Percentiles rank a stretch among this genome's conserved stretches.
Evolutionary conservation across 805 yeast genomes (phyloP).

Genomic region (Komagataella mondaviorum): DNA sequence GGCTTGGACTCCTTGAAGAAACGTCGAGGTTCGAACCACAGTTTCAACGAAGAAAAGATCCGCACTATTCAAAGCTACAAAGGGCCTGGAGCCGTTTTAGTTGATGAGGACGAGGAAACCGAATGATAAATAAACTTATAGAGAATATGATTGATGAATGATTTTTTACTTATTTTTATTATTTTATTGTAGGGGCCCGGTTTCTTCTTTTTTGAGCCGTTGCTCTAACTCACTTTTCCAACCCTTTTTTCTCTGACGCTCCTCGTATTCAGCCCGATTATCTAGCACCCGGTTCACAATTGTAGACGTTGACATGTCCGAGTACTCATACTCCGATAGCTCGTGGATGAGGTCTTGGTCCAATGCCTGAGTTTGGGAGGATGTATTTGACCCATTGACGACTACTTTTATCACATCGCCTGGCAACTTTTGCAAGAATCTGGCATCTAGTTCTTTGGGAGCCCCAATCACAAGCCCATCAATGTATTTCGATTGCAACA

Average conservation of each 20-base stretch:
- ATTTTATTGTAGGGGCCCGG: background rate
- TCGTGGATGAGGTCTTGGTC: slow-evolving; percentile 20
- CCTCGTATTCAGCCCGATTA: slow-evolving; percentile 61
- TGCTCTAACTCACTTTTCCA: slow-evolving; percentile 52
- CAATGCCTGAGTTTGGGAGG: slow-evolving; percentile 16
- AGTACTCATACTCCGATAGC: slow-evolving; percentile 43
- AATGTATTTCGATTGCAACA: slow-evolving; percentile 75
- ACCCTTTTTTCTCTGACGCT: slow-evolving; percentile 79
- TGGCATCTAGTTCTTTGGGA: slow-evolving; percentile 34
- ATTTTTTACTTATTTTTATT: too few species aligned
- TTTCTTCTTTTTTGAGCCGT: slow-evolving; percentile 13
- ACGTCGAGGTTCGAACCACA: slow-evolving; percentile 38
- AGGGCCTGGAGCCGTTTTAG: slow-evolving; percentile 2
- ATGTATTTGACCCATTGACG: slow-evolving; percentile 46
- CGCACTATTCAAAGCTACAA: slow-evolving; percentile 10
- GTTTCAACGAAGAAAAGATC: slow-evolving; percentile 26
- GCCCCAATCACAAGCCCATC: slow-evolving; percentile 69
- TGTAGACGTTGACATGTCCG: slow-evolving; percentile 50
- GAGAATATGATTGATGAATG: background rate
- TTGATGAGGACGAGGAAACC: background rate
- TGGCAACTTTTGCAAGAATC: slow-evolving; percentile 24
- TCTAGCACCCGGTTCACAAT: slow-evolving; percentile 65
- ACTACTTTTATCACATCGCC: slow-evolving; percentile 23
- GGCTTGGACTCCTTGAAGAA: slow-evolving; percentile 31
- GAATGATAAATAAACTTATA: background rate